Conservation (phyloP, 1,284 basidiomycete species). For the Trichosporon ovoides region DNA sequence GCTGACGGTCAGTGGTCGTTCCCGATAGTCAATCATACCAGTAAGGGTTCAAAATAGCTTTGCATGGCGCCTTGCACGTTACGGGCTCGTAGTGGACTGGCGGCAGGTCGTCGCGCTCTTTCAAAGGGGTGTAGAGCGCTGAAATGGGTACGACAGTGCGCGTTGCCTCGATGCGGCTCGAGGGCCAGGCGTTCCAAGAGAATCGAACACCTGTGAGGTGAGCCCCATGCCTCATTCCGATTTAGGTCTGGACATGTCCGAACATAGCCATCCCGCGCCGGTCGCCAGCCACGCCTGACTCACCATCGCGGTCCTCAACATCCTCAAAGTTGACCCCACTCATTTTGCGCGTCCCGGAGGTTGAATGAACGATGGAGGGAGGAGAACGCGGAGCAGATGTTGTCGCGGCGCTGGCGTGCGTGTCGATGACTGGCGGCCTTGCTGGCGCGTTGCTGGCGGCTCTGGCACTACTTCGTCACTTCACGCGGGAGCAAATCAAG, state of each 20-base stretch:
- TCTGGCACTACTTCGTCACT: slow-evolving; percentile 4
- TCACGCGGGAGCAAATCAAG: not conserved
- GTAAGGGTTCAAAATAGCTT: slow-evolving; percentile 95
- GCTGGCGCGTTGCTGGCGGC: slow-evolving; percentile 2
- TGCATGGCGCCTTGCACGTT: slow-evolving; percentile 95
- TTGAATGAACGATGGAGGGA: not conserved
- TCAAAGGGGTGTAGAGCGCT: slow-evolving; percentile 95
- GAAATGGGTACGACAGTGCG: slow-evolving; percentile 97
- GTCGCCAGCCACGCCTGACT: slow-evolving; percentile 18
- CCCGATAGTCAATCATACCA: slow-evolving; percentile 60
- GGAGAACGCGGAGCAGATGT: slow-evolving; percentile 2
- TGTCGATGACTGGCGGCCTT: not conserved
- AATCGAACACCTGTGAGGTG: slow-evolving; percentile 66
- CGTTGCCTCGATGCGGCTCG: slow-evolving; percentile 93
- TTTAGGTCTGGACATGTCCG: not conserved
- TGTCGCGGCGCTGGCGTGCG: slow-evolving; percentile 1
- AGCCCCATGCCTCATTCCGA: not conserved
- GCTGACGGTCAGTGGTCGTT: slow-evolving; percentile 51
- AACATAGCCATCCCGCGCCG: not conserved
- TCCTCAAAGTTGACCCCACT: slow-evolving; percentile 49
- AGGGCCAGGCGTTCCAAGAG: slow-evolving; percentile 99
- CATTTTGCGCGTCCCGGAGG: slow-evolving; percentile 24
- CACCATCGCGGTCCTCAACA: slow-evolving; percentile 62
- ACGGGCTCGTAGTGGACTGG: slow-evolving; percentile 98
- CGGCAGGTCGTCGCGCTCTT: slow-evolving; percentile 88